Conservation (phyloP, 306 rosid species). For the Vigna trinervia region DNA sequence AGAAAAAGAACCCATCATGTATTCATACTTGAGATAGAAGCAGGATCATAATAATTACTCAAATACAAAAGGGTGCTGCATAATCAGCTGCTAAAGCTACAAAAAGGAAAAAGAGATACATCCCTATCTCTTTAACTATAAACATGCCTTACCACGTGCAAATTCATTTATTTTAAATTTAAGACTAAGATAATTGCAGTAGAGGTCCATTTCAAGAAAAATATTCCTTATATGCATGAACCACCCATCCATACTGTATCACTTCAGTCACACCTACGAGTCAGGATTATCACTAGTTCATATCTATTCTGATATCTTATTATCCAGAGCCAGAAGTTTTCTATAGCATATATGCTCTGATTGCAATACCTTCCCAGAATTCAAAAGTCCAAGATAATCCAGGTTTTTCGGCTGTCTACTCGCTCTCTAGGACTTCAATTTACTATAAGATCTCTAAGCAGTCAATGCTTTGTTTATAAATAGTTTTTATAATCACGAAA, state of each 20-base stretch:
- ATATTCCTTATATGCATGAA: conserved; percentile 13
- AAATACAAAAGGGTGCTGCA: conserved; percentile 12
- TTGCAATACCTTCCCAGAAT: conserved; percentile 10
- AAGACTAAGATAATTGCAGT: not conserved
- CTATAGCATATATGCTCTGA: conserved; percentile 6
- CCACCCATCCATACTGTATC: conserved; percentile 7
- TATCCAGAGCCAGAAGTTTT: conserved; percentile 27
- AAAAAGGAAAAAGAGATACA: conserved; percentile 5
- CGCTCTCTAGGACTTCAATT: not conserved
- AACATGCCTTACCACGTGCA: conserved; percentile 1
- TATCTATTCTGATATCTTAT: conserved; percentile 25
- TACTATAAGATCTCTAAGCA: conserved; percentile 9
- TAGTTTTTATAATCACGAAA: not conserved
- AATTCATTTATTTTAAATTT: not conserved
- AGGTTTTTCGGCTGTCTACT: conserved; percentile 10
- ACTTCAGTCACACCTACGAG: conserved; percentile 12
- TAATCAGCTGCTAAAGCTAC: conserved; percentile 21
- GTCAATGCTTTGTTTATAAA: conserved; percentile 13
- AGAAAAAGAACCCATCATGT: conserved; percentile 28
- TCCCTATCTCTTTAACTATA: conserved; percentile 23
- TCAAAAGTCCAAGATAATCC: conserved; percentile 31
- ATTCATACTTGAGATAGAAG: conserved; percentile 27
- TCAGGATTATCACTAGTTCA: conserved; percentile 11
- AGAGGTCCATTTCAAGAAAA: conserved; percentile 5
- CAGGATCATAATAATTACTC: conserved; percentile 25